phyloP scores from a whole-genome alignment of 1,284 basidiomycete genomes.

The Lignosus rhinocerotis region DNA sequence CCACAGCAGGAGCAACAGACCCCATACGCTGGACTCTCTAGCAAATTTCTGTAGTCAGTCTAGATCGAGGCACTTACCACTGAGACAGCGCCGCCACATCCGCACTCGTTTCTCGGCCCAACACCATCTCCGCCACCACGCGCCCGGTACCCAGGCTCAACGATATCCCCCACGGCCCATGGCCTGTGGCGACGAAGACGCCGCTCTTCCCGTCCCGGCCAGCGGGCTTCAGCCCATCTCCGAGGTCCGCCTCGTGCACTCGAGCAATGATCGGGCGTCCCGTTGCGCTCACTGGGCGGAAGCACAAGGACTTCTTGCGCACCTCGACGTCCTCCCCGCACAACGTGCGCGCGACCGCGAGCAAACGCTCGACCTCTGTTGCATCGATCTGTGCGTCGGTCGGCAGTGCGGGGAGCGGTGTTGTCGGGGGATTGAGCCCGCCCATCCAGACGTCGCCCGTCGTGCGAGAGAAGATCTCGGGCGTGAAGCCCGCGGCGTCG shows the following conservation, averaged over 20 bases:
- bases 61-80: conserved; percentile 27
- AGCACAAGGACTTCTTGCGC: conserved; percentile 33
- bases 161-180: conserved; percentile 41
- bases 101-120: conserved; percentile 33
- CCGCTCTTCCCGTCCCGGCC: conserved; percentile 21
- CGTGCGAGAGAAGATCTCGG: conserved; percentile 38
- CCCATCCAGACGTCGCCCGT: conserved; percentile 39
- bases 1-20: no score
- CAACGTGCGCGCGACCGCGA: conserved; percentile 26
- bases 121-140: conserved; percentile 36
- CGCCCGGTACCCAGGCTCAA: conserved; percentile 38
- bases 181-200: conserved; percentile 37
- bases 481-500: conserved; percentile 34
- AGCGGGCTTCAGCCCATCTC: conserved; percentile 26
- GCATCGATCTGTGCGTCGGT: conserved; percentile 22
- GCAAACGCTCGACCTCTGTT: conserved; percentile 26
- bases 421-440: conserved; percentile 34
- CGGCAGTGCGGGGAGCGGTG: conserved; percentile 33
- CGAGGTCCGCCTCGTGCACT: conserved; percentile 30
- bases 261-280: conserved; percentile 34
- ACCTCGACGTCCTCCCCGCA: conserved; percentile 31
- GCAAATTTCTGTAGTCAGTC: not conserved
- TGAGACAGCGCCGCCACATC: conserved; percentile 31
- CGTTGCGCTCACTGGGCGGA: conserved; percentile 36
- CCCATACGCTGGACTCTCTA: not conserved